Percentiles rank a stretch among this genome's conserved stretches.
Evolutionary conservation across 2,329 filamentous ascomycete genomes (phyloP).

Genomic region (Fusarium sulawesiense): DNA sequence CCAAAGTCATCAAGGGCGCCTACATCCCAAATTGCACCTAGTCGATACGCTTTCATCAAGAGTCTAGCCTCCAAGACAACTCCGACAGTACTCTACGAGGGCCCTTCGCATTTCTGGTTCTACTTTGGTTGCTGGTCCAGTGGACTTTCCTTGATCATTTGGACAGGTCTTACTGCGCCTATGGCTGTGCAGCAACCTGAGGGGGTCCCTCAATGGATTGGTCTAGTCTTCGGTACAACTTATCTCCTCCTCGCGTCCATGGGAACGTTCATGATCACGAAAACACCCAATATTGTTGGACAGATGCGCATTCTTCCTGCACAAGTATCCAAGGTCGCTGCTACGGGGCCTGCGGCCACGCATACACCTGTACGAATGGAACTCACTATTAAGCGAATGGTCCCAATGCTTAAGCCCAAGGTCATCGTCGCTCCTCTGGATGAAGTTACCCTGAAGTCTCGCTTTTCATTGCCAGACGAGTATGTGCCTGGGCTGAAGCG

Average conservation of each 20-base stretch:
- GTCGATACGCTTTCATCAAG: conserved; percentile 61
- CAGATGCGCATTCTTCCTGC: conserved; percentile 66
- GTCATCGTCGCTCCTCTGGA: conserved; percentile 53
- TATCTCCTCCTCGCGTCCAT: conserved; percentile 70
- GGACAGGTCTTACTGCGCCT: conserved; percentile 52
- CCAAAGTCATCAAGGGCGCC: conserved; percentile 21
- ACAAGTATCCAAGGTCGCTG: conserved; percentile 32
- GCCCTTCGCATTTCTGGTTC: conserved; percentile 72
- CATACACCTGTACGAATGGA: conserved; percentile 60
- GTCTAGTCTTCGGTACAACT: conserved; percentile 66
- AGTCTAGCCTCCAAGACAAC: conserved; percentile 66
- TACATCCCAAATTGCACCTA: conserved; percentile 40
- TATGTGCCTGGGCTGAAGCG: conserved; percentile 52
- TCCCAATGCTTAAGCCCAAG: conserved; percentile 61
- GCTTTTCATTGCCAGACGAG: conserved; percentile 54
- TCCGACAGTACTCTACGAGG: conserved; percentile 72
- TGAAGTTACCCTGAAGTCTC: conserved; percentile 51
- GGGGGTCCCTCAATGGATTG: conserved; percentile 67
- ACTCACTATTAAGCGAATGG: conserved; percentile 61
- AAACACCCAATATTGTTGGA: conserved; percentile 68
- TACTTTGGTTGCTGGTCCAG: conserved; percentile 69
- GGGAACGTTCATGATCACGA: conserved; percentile 69
- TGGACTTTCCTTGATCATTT: conserved; percentile 56
- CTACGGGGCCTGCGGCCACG: background rate
- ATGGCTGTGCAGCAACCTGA: conserved; percentile 55